Evolutionary conservation across 495 filamentous ascomycete genomes (phyloP), one percentile per base, ranked within the genome.

Genomic region (Thermochaetoides thermophila): DNA sequence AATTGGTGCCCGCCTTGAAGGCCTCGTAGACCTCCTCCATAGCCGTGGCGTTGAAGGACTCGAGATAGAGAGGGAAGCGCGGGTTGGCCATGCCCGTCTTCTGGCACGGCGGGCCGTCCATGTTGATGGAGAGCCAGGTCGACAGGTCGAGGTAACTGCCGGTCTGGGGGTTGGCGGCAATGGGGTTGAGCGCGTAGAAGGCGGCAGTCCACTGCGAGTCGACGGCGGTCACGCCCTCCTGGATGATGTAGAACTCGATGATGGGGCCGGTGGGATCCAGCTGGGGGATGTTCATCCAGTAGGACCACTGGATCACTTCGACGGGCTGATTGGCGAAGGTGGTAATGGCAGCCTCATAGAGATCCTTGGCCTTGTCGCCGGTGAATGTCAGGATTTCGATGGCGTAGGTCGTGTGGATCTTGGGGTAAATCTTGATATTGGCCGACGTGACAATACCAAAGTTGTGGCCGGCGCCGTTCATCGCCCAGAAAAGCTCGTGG

Each of bases 161-260:
- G 24, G 42, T 33, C 13, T 39, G 7, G 15, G 53, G 31, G 8
- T 42, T 28, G 19, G 32, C 34, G n/a, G 53, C 49, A 19, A 71
- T 30, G 6, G 68, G 60, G 0, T 57, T 58, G 8, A 73, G 43
- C 5, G 48, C 48, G 32, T 48, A 45, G 52, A 73, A 68, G 15
- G 67, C 49, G 14, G 48, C 27, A 4, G 60, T 60, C 43, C 66
- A 68, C 19, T 24, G 34, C 3, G 50, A 23, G 36, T 60, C 50
- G 34, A 68, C 59, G 4, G 38, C 31, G n/a, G 35, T 44, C 3
- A 59, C 57, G 10, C 66, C 63, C 53, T 69, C 58, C 43, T 66
- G 60, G 44, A 72, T 61, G 34, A 70, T 58, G 25, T 62, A 68
- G 39, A 69, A 56, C 10, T 57, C 32, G 37, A 70, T 69, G 26